A percentile compares a stretch with the other conserved stretches of the same genome.
These are phyloP conservation scores for Calonectria fujianensis DNA, from an alignment of 2,329 filamentous ascomycete species.

Conservation along the genomic window DNA sequence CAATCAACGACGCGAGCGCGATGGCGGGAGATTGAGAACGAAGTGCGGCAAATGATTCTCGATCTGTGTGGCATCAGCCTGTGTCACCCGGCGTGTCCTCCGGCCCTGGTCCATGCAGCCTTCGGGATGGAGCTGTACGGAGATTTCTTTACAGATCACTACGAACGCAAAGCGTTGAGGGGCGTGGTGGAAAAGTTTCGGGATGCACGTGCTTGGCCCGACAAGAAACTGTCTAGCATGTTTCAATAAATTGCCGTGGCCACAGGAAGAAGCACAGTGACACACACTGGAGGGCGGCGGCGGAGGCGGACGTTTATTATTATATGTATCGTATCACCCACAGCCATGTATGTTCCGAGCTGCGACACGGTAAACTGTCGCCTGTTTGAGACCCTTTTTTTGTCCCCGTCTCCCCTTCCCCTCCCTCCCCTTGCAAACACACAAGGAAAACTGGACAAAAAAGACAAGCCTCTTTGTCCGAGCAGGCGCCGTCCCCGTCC, in stretches of 20 bases:
- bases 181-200: constrained; percentile 67
- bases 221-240: constrained; percentile 61
- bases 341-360: constrained; percentile 19
- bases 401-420: background rate
- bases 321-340: background rate
- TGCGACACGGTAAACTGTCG: constrained; percentile 21
- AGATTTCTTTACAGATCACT: constrained; percentile 64
- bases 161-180: constrained; percentile 61
- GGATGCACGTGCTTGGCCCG: constrained; percentile 64
- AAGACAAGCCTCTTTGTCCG: constrained; percentile 4
- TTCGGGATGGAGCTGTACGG: constrained; percentile 65
- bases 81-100: constrained; percentile 61
- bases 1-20: constrained; percentile 54
- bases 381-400: constrained; percentile 16
- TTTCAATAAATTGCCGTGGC: constrained; percentile 51
- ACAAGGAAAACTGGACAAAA: background rate
- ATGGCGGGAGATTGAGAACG: constrained; percentile 62
- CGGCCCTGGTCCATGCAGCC: constrained; percentile 62
- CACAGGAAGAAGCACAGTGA: constrained; percentile 16
- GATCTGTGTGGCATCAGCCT: constrained; percentile 64
- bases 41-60: constrained; percentile 61
- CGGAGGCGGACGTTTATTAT: background rate
- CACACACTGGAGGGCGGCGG: background rate
- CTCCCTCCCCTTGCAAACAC: constrained; percentile 3
- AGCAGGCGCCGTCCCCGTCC: background rate